These are phyloP conservation scores for Auriscalpium microsporum DNA, from an alignment of 768 basidiomycete genomes.

Conservation along the genomic window DNA sequence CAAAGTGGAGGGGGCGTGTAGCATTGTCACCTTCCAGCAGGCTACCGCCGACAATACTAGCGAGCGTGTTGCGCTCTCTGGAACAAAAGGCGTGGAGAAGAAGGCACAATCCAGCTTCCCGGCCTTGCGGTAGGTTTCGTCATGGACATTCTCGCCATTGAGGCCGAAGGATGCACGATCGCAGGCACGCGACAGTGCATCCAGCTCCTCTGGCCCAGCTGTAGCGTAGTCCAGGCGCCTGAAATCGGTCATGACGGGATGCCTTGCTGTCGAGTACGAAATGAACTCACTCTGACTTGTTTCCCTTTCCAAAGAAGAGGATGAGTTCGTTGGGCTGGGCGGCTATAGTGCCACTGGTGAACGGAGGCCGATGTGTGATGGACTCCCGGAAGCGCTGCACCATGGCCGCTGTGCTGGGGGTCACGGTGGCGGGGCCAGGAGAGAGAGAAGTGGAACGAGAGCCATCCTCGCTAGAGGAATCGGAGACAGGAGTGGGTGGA, in stretches of 20 bases:
- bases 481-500: too few species aligned
- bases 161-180: constrained; percentile 34
- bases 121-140: constrained; percentile 38
- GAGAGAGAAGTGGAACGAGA: too few species aligned
- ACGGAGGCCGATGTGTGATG: constrained; percentile 8
- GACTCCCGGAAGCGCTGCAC: neutral
- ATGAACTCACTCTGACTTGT: too few species aligned
- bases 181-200: constrained; percentile 26
- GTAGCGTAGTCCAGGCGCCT: constrained; percentile 2
- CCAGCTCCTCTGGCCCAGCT: constrained; percentile 9
- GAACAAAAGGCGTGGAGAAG: constrained; percentile 29
- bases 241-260: neutral
- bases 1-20: constrained; percentile 18
- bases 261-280: too few species aligned
- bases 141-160: constrained; percentile 29
- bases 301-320: neutral
- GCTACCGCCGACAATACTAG: constrained; percentile 18
- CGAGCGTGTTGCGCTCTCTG: constrained; percentile 18
- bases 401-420: too few species aligned
- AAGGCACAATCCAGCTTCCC: constrained; percentile 31
- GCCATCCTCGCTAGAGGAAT: too few species aligned
- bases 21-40: constrained; percentile 18
- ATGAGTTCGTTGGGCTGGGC: constrained; percentile 5
- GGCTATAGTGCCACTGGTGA: constrained; percentile 5
- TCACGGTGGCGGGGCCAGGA: too few species aligned